These are phyloP conservation scores for Rhizomucor pusillus DNA, from an alignment of 371 early-diverging fungal genomes.

Conservation along the genomic window DNA sequence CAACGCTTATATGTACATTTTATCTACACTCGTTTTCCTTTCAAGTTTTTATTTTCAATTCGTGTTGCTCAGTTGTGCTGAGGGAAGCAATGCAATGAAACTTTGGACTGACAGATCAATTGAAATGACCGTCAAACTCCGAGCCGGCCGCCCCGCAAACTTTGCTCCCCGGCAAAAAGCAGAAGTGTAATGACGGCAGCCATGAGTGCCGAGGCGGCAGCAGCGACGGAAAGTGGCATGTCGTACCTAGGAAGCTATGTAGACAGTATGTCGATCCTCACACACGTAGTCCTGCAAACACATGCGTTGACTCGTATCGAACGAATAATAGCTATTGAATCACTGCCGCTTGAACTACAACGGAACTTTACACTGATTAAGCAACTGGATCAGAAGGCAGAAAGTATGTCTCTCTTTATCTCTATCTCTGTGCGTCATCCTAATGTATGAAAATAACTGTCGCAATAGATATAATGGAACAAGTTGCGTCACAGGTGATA, in stretches of 20 bases:
- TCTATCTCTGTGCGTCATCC: no score
- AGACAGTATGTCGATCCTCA: conserved; percentile 60
- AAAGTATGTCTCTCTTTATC: no score
- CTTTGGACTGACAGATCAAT: no score
- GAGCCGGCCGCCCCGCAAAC: no score
- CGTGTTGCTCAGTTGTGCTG: no score
- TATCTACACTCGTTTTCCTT: no score
- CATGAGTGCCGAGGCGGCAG: neutral
- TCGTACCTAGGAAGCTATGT: conserved; percentile 75
- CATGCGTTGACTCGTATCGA: neutral
- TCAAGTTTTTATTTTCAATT: no score
- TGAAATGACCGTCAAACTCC: no score
- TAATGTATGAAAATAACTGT: neutral
- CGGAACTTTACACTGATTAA: conserved; percentile 89
- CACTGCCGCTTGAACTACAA: conserved; percentile 83
- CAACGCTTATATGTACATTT: no score
- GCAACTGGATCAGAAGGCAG: conserved; percentile 83
- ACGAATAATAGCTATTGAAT: conserved; percentile 69
- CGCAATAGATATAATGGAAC: conserved; percentile 53
- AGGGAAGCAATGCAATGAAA: no score
- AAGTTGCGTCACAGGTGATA: conserved; percentile 48
- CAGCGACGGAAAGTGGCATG: conserved; percentile 22
- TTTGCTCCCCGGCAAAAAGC: no score
- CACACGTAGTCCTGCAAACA: no score
- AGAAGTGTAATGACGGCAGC: neutral